A percentile compares a stretch with the other conserved stretches of the same genome.
These are phyloP conservation scores for Spatholobus suberectus DNA, from an alignment of 306 rosid species.

Conservation along the genomic window DNA sequence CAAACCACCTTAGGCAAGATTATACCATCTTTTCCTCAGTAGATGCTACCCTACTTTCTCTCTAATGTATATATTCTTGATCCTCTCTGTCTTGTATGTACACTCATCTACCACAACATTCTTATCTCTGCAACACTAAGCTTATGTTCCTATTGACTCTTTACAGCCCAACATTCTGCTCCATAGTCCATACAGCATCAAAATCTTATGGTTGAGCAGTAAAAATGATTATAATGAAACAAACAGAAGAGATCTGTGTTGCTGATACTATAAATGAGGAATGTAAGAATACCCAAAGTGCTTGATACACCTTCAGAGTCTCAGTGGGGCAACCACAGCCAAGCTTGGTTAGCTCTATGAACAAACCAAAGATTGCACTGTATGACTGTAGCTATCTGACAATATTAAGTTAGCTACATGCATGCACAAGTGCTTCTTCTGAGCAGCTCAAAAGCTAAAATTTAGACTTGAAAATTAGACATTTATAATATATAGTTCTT, in stretches of 20 bases:
- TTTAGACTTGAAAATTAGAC: not conserved
- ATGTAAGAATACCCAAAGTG: not conserved
- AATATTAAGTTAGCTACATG: conserved; percentile 7
- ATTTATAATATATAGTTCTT: conserved; percentile 5
- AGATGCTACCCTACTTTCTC: not conserved
- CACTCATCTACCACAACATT: not conserved
- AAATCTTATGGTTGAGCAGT: not conserved
- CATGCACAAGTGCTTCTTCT: not conserved
- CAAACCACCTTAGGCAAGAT: not conserved
- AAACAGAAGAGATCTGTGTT: not conserved
- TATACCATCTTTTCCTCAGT: not conserved
- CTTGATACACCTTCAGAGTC: not conserved
- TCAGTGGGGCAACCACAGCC: not conserved
- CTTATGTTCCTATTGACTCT: not conserved
- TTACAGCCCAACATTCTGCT: not conserved
- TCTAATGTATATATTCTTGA: not conserved
- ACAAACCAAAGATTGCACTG: not conserved
- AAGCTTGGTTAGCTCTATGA: conserved; percentile 15
- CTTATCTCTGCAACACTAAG: not conserved
- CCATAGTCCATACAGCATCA: not conserved
- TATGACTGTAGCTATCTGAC: conserved; percentile 9
- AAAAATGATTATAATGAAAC: not conserved
- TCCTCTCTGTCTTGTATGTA: not conserved
- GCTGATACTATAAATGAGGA: not conserved
- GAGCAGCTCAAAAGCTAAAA: conserved; percentile 14